Evolutionary conservation across 139 green algal genomes (phyloP), one percentile per base, ranked within the genome.

Genomic region (Raphidocelis subcapitata): DNA sequence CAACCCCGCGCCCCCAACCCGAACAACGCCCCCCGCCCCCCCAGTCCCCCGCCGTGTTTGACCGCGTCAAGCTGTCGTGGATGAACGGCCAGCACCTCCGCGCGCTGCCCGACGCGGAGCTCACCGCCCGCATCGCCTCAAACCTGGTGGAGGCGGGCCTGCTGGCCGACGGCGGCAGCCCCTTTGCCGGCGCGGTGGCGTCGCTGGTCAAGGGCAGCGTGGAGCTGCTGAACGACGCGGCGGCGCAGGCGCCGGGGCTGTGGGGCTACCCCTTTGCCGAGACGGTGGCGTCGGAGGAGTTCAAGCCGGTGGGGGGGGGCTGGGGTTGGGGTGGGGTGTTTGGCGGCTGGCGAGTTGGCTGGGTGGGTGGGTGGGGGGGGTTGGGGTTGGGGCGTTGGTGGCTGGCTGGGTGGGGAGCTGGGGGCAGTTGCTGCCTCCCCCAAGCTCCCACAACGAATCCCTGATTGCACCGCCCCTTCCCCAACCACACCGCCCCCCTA

Each of bases 1-100:
- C 41, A 8, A 49, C 41, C 12, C 41, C 41, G 41, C 8, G 41
- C 41, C 41, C 41, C 41, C 41, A 49, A 20, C 41, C 41, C 12
- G 41, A 8, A 20, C 12, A 12, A 20, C 12, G 41, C 41, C 8
- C 41, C 8, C 41, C 41, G 8, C 41, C 41, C 12, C 8, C 41
- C 8, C 41, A 49, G 52, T 62, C 54, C 20, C 72, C 85, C 3
- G 94, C 96, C 28, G 91, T 99, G 1, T 99, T 99, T 79, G 94
- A 99, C 88, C 95, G 87, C 78, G 78, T 89, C 72, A 97, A 98
- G 83, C 88, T 97, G 16, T 72, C 68, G 5, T 97, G 88, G 90
- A 94, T 95, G 88, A 94, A 96, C 69, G 92, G 95, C 2, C 92
- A 99, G 87, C 87, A 97, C 81, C 76, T 99, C 33, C 75, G 82